phyloP scores from a whole-genome alignment of 2,329 filamentous ascomycete species.

The Fusarium luffae region DNA sequence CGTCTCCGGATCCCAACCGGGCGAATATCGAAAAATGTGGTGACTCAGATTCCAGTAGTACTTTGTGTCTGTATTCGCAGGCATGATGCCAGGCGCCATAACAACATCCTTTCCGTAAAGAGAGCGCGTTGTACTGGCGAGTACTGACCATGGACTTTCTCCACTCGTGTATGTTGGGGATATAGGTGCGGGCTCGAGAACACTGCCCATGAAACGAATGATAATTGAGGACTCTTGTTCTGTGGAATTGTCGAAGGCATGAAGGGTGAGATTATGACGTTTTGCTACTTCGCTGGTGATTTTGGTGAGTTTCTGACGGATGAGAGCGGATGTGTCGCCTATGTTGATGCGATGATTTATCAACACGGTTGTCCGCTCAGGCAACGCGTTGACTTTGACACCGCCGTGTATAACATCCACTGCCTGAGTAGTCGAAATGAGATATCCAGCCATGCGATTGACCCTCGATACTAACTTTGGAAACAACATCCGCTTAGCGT shows the following conservation, averaged over 20 bases:
- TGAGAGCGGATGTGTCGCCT: background rate
- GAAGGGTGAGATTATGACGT: background rate
- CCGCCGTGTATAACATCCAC: background rate
- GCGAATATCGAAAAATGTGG: background rate
- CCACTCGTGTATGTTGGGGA: background rate
- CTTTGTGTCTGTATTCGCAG: background rate
- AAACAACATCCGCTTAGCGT: background rate
- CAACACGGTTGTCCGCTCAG: background rate
- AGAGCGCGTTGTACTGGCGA: background rate
- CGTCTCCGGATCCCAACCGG: background rate
- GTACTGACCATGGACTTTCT: background rate
- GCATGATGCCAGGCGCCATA: background rate
- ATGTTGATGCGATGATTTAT: background rate
- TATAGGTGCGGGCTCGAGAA: background rate
- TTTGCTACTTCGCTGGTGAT: background rate
- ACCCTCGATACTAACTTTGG: background rate
- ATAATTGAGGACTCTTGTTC: background rate
- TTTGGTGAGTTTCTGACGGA: background rate
- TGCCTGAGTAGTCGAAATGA: background rate
- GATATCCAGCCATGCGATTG: background rate
- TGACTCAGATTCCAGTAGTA: background rate
- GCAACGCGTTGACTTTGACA: background rate
- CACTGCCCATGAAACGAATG: background rate
- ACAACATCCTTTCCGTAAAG: background rate
- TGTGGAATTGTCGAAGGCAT: background rate